Base-by-base conservation (phyloP, 1,284 basidiomycete genomes). In the Ustilago sp. region DNA sequence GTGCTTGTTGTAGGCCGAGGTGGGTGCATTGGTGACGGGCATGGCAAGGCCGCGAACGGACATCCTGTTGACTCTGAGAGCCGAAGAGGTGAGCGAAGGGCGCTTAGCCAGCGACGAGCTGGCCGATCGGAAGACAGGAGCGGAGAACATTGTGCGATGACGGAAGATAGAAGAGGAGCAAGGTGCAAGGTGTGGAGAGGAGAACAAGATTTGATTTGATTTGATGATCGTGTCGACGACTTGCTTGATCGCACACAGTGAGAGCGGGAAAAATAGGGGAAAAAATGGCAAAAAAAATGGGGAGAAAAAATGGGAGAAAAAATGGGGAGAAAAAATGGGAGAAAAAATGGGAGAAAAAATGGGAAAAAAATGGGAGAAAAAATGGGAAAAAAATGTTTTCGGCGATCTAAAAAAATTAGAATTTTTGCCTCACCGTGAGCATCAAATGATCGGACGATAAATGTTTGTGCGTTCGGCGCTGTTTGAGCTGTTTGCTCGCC, bases 1-100 rank as follows among this genome's bases (percentile, higher is more conserved):
- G 69, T 84, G 56, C 80, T 85, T 84, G 67, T 73, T 74, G 77
- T 83, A 85, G 50, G 81, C 71, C 34, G 83, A 83, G 41, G 84
- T 85, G 32, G 83, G 83, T 19, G 83, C 76, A 36, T 62, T 71
- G 53, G 80, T 73, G 59, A 80, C 69, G 60, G 76, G 75, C 63
- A 80, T 77, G 59, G 81, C 80, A 45, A 82, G 72, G n/a, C 80
- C 71, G 17, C 79, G 72, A 41, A 69, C 69, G 36, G 71, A 59
- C 59, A 78, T 71, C 54, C 52, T 61, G 61, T 68, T 74, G 62
- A 74, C 43, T 57, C 66, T 71, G 66, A 80, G 68, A 50, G 76
- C 66, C 54, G 75, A 68, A n/a, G 78, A 65, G 56, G 68, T 72
- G 63, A 77, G 60, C 53, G 39, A 52, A 47, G 74, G 73, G 51